These are phyloP conservation scores for Penicillium polonicum DNA, from an alignment of 2,329 filamentous ascomycete genomes.

Conservation along the genomic window DNA sequence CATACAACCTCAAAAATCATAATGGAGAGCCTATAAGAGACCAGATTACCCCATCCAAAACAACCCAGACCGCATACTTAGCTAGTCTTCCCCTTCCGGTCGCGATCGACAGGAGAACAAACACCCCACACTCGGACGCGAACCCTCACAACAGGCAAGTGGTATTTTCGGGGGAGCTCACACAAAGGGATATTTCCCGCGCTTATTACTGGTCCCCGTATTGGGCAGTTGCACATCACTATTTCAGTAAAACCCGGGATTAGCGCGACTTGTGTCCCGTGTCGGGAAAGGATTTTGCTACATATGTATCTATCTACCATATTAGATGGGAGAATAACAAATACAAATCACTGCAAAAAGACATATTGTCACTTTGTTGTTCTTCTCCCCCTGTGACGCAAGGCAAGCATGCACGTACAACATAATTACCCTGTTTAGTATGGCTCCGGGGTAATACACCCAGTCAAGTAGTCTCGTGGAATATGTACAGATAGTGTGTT, in stretches of 20 bases:
- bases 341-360: background rate
- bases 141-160: conserved; percentile 3
- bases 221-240: background rate
- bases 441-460: background rate
- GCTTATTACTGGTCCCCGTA: background rate
- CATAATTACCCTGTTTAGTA: background rate
- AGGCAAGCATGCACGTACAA: background rate
- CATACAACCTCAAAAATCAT: background rate
- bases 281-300: background rate
- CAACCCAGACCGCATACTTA: conserved; percentile 3
- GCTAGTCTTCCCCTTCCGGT: conserved; percentile 6
- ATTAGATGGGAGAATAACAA: background rate
- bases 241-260: background rate
- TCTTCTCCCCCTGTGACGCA: background rate
- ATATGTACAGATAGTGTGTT: too few relatives aligned
- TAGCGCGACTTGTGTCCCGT: background rate
- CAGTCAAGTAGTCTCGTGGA: background rate
- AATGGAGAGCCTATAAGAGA: background rate
- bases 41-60: background rate
- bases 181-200: background rate
- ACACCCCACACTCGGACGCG: conserved; percentile 3
- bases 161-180: background rate
- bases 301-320: background rate
- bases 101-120: conserved; percentile 27
- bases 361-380: background rate